These are phyloP conservation scores for Potentilla sterilis DNA, from an alignment of 306 rosid genomes.

Conservation along the genomic window DNA sequence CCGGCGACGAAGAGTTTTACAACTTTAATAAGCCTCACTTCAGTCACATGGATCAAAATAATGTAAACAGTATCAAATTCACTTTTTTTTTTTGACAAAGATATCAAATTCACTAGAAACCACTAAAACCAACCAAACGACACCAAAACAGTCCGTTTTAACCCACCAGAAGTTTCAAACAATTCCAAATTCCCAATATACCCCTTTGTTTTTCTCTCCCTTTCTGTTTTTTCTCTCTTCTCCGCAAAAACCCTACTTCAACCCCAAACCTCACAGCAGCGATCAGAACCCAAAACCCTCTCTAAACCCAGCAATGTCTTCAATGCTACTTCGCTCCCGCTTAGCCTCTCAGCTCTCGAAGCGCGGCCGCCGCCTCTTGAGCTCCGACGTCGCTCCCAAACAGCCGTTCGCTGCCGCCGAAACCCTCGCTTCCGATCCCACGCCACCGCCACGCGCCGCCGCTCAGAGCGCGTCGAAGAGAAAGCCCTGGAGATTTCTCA, in stretches of 20 bases:
- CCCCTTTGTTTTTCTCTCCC: background rate
- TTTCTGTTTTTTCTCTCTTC: background rate
- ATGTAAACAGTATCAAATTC: too few species aligned
- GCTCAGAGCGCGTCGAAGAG: constrained; percentile 19
- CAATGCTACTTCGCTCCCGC: constrained; percentile 37
- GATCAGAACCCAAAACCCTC: background rate
- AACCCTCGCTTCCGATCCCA: constrained; percentile 32
- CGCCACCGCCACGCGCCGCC: background rate
- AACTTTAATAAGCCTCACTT: too few species aligned
- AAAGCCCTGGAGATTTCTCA: constrained; percentile 35
- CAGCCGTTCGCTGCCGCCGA: constrained; percentile 38
- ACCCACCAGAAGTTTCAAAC: background rate
- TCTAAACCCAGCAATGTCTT: constrained; percentile 28
- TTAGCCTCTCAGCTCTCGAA: constrained; percentile 20
- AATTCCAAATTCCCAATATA: constrained; percentile 6
- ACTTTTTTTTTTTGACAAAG: too few species aligned
- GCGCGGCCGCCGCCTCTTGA: constrained; percentile 36
- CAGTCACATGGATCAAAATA: too few species aligned
- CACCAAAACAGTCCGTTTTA: constrained; percentile 26
- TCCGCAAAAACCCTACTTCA: constrained; percentile 39
- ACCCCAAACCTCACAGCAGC: constrained; percentile 16
- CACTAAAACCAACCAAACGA: background rate
- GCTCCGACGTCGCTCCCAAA: constrained; percentile 47
- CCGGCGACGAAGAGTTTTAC: too few species aligned
- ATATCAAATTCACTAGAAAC: too few species aligned